A percentile compares a stretch with the other conserved stretches of the same genome.
phyloP scores from a whole-genome alignment of 805 yeast species.

The Yarrowia hollandica region DNA sequence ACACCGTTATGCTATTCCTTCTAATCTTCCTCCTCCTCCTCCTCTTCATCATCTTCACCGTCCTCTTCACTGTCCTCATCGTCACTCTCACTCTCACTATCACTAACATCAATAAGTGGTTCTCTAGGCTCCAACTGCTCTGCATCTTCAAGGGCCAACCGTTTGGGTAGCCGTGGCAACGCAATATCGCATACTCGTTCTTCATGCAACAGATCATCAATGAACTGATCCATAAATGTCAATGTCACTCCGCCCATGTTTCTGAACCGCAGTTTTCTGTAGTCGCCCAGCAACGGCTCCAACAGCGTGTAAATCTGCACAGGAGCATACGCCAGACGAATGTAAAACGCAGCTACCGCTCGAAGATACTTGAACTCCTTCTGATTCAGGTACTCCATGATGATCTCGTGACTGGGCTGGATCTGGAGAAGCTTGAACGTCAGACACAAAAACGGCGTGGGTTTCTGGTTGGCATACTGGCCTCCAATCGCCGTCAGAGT shows the following conservation, averaged over 20 bases:
- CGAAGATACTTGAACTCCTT: conserved; percentile 74
- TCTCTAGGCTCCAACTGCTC: conserved; percentile 41
- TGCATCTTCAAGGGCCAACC: conserved; percentile 43
- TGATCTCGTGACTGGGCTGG: conserved; percentile 61
- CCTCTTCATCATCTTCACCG: neutral
- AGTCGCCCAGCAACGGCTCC: conserved; percentile 62
- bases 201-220: conserved; percentile 58
- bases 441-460: conserved; percentile 74
- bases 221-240: conserved; percentile 69
- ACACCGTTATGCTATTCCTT: neutral
- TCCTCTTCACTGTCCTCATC: conserved; percentile 35
- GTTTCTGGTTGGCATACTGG: conserved; percentile 55
- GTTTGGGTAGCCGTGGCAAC: conserved; percentile 58
- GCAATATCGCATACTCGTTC: conserved; percentile 71
- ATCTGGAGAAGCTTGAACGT: conserved; percentile 75
- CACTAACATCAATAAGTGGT: conserved; percentile 38
- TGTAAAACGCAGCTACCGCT: conserved; percentile 66
- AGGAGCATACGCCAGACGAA: conserved; percentile 47
- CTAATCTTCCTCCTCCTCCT: neutral
- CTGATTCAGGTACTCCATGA: conserved; percentile 57
- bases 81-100: conserved; percentile 45
- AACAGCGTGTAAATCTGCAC: conserved; percentile 51
- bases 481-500: conserved; percentile 57
- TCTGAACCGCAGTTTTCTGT: conserved; percentile 62
- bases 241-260: conserved; percentile 45